phyloP scores from a whole-genome alignment of 192 early-diverging fungal species.

The Spizellomyces sp. region DNA sequence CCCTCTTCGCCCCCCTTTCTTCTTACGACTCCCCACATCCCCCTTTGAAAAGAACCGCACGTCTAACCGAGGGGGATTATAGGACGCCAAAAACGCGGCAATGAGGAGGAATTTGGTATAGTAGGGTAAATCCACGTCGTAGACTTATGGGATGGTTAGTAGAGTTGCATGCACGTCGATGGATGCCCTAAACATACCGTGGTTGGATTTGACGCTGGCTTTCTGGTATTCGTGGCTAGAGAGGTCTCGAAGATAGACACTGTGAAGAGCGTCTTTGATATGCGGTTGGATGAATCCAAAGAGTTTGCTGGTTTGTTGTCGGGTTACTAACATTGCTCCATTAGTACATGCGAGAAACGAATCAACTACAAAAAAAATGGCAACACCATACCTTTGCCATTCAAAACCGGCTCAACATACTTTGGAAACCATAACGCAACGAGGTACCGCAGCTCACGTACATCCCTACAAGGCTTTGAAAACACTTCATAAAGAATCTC shows the following conservation, averaged over 20 bases:
- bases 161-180: not conserved
- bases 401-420: conserved; percentile 83
- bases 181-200: not conserved
- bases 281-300: conserved; percentile 78
- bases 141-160: not conserved
- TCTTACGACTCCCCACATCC: conserved; percentile 38
- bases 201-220: not conserved
- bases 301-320: conserved; percentile 70
- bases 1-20: conserved; percentile 9
- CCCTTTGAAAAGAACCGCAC: conserved; percentile 78
- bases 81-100: conserved; percentile 88
- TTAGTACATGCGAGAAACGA: not conserved
- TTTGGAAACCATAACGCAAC: conserved; percentile 80
- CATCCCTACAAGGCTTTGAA: conserved; percentile 73
- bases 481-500: conserved; percentile 83
- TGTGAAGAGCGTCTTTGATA: conserved; percentile 80
- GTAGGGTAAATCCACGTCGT: conserved; percentile 66
- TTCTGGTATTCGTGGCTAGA: conserved; percentile 80
- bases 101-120: conserved; percentile 90
- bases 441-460: conserved; percentile 86
- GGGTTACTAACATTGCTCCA: conserved; percentile 44
- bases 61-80: conserved; percentile 88
- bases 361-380: not conserved
- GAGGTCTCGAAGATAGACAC: conserved; percentile 89
- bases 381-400: conserved; percentile 61